Evolutionary conservation across 202 grass and related monocot genomes (phyloP).

Genomic region (Eragrostis tef): DNA sequence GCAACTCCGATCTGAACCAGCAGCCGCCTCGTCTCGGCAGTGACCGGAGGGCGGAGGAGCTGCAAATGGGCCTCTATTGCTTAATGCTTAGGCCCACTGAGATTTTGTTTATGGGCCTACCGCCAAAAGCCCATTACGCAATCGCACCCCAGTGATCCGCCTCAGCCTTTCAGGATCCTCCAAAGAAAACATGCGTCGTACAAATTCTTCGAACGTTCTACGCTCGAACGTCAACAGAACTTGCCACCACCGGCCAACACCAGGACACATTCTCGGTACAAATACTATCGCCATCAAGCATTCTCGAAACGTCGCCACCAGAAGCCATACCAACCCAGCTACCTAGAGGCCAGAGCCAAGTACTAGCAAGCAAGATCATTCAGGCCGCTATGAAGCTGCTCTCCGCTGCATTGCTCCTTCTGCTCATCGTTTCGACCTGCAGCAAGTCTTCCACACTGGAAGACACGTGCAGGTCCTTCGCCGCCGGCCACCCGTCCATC

Average conservation of each 20-base stretch:
- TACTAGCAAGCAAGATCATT: background rate
- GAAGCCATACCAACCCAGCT: background rate
- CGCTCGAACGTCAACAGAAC: too few species aligned
- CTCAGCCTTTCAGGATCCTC: background rate
- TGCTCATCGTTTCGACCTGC: background rate
- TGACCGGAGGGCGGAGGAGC: too few species aligned
- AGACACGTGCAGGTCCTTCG: constrained; percentile 43
- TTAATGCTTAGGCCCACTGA: background rate
- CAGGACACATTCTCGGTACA: background rate
- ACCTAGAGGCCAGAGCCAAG: too few species aligned
- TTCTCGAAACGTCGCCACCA: background rate
- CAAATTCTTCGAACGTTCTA: background rate
- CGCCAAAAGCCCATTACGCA: background rate
- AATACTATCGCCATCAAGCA: background rate
- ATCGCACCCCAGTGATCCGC: background rate
- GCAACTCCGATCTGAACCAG: constrained; percentile 42
- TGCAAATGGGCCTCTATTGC: constrained; percentile 13
- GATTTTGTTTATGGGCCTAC: background rate
- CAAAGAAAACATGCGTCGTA: background rate
- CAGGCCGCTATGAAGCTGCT: constrained; percentile 4
- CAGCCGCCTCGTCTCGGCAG: background rate
- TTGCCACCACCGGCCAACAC: background rate
- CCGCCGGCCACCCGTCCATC: constrained; percentile 34
- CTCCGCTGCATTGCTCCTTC: background rate
- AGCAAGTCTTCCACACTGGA: constrained; percentile 20